Conservation (phyloP, 163 green algal genomes). For the Prototheca cutis region DNA sequence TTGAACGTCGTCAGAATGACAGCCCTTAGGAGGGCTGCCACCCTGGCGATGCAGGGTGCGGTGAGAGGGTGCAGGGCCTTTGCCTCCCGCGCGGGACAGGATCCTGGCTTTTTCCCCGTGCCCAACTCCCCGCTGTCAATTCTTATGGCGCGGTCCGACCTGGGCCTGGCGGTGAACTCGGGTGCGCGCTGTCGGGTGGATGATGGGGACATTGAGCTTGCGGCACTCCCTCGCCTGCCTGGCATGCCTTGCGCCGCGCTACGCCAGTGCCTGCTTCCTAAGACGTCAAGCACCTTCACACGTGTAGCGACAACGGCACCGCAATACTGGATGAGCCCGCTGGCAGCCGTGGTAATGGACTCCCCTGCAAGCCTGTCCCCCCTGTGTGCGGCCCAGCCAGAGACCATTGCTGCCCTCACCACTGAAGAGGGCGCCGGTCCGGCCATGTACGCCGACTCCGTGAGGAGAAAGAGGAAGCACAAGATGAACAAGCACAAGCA, state of each 20-base stretch:
- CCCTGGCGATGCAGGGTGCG: background rate
- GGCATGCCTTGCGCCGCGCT: background rate
- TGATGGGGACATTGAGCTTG: too few relatives aligned
- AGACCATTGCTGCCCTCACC: background rate
- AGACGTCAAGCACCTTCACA: background rate
- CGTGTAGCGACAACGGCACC: background rate
- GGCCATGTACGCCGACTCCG: slow-evolving; percentile 25
- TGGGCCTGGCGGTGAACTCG: background rate
- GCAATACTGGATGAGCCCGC: background rate
- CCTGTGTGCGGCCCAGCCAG: background rate
- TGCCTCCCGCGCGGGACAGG: background rate
- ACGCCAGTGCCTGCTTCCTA: background rate
- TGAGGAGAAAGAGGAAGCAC: slow-evolving; percentile 34
- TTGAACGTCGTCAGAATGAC: background rate
- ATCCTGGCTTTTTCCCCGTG: background rate
- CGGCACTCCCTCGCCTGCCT: too few relatives aligned
- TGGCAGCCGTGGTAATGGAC: background rate
- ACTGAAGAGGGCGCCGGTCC: background rate
- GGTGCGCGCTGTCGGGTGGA: background rate
- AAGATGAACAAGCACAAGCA: slow-evolving; percentile 71
- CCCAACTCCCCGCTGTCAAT: background rate
- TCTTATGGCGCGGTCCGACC: too few relatives aligned
- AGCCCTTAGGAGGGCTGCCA: background rate
- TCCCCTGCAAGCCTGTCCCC: background rate
- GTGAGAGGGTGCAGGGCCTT: background rate